phyloP scores from a whole-genome alignment of 2,329 filamentous ascomycete genomes.

The Thielaviopsis musarum region DNA sequence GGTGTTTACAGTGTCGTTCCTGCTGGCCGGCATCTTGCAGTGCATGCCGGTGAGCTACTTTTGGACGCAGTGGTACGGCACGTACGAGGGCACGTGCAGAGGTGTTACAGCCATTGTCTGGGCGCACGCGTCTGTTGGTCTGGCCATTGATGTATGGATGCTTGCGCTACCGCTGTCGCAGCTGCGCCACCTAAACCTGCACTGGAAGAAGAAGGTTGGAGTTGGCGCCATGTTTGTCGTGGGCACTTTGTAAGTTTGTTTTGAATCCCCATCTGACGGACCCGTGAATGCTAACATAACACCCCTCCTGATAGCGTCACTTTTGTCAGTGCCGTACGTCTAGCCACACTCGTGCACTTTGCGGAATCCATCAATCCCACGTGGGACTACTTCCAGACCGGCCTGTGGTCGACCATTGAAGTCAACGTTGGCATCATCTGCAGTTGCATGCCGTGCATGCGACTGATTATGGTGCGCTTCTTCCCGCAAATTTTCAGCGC shows the following conservation, averaged over 20 bases:
- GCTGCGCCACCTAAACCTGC: conserved; percentile 25
- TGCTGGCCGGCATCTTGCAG: conserved; percentile 29
- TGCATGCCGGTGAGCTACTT: conserved; percentile 33
- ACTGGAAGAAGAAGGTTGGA: conserved; percentile 31
- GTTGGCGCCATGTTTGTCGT: conserved; percentile 34
- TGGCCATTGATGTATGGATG: conserved; percentile 34
- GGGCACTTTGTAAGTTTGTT: conserved; percentile 21
- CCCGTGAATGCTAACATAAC: no score
- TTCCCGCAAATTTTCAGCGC: conserved; percentile 13
- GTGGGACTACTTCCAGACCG: conserved; percentile 16
- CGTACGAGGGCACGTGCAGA: conserved; percentile 30
- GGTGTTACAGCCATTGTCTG: conserved; percentile 32
- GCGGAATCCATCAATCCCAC: conserved; percentile 16
- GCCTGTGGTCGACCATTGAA: conserved; percentile 18
- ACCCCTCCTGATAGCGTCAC: conserved; percentile 11
- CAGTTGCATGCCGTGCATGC: conserved; percentile 17
- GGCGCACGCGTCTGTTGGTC: conserved; percentile 34
- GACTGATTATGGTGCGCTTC: conserved; percentile 15
- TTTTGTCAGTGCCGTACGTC: conserved; percentile 15
- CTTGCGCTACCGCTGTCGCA: conserved; percentile 32
- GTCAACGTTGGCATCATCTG: conserved; percentile 19
- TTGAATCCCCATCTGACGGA: no score
- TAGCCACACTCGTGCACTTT: conserved; percentile 15
- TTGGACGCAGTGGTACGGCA: conserved; percentile 36
- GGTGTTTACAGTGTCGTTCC: conserved; percentile 25